phyloP scores from a whole-genome alignment of 2,329 filamentous ascomycete genomes.

The Achaetomium macrosporum region DNA sequence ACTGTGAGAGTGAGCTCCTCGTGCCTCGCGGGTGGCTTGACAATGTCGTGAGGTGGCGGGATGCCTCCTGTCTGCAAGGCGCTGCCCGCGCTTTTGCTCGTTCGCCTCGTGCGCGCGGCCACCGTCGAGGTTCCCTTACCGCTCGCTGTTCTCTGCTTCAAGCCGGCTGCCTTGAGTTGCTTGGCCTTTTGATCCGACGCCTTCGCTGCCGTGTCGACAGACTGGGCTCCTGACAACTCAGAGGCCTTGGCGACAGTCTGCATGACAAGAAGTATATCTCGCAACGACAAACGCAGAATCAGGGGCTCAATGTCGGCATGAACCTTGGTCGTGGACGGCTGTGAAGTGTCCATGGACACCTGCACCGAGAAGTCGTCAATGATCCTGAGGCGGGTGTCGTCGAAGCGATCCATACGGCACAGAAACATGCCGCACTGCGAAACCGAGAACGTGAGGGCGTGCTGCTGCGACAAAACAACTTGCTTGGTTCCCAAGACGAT shows the following conservation, averaged over 20 bases:
- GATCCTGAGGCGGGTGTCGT: conserved; percentile 82
- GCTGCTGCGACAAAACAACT: conserved; percentile 85
- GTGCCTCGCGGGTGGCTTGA: conserved; percentile 32
- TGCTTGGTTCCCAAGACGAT: conserved; percentile 95
- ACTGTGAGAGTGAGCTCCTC: conserved; percentile 84
- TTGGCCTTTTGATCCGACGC: conserved; percentile 50
- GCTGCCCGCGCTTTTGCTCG: conserved; percentile 20
- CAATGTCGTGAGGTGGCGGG: conserved; percentile 29
- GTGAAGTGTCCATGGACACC: conserved; percentile 72
- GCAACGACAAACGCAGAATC: conserved; percentile 80
- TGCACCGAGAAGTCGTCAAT: conserved; percentile 95
- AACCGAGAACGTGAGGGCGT: conserved; percentile 87
- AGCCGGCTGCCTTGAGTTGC: conserved; percentile 44
- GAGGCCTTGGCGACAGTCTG: conserved; percentile 90
- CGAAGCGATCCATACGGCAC: conserved; percentile 96
- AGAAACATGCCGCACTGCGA: conserved; percentile 97
- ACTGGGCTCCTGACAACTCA: conserved; percentile 68
- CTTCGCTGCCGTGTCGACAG: conserved; percentile 37
- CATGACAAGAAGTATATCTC: conserved; percentile 88
- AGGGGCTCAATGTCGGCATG: conserved; percentile 85
- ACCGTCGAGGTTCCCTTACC: conserved; percentile 50
- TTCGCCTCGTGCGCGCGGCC: conserved; percentile 29
- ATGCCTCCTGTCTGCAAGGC: conserved; percentile 8
- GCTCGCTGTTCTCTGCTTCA: conserved; percentile 53
- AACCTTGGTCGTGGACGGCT: conserved; percentile 64